Percentiles rank a stretch among this genome's conserved stretches.
phyloP scores from a whole-genome alignment of 805 yeast species.

The Komagataella phaffii region DNA sequence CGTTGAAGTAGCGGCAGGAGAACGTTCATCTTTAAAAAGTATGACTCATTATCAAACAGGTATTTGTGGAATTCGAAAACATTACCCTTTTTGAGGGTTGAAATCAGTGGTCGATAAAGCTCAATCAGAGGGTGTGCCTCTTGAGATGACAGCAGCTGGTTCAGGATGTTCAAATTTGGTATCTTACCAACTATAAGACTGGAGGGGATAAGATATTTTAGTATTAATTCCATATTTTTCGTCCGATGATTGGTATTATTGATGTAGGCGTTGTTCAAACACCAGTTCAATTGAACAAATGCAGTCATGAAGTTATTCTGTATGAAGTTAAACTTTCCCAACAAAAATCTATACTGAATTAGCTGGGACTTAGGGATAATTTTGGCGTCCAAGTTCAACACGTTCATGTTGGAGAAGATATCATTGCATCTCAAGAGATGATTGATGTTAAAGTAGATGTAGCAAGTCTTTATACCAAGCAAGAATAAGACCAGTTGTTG shows the following conservation, averaged over 20 bases:
- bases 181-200: constrained; percentile 37
- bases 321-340: constrained; percentile 39
- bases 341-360: constrained; percentile 36
- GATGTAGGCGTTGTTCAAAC: constrained; percentile 23
- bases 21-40: constrained; percentile 22
- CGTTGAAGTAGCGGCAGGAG: constrained; percentile 32
- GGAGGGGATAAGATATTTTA: constrained; percentile 37
- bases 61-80: constrained; percentile 18
- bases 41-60: constrained; percentile 21
- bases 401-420: constrained; percentile 47
- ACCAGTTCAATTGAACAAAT: constrained; percentile 35
- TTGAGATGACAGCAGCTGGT: not conserved
- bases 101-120: constrained; percentile 24
- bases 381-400: constrained; percentile 26
- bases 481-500: constrained; percentile 35
- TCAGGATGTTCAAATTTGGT: constrained; percentile 22
- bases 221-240: constrained; percentile 20
- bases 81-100: constrained; percentile 27
- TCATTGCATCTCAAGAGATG: constrained; percentile 48
- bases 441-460: constrained; percentile 34
- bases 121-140: constrained; percentile 8
- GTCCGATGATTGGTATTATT: constrained; percentile 7
- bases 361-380: constrained; percentile 30
- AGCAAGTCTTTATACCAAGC: constrained; percentile 35
- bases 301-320: constrained; percentile 36